These are phyloP conservation scores for Sugiyamaella japonica DNA, from an alignment of 1,139 yeast species.

Conservation along the genomic window DNA sequence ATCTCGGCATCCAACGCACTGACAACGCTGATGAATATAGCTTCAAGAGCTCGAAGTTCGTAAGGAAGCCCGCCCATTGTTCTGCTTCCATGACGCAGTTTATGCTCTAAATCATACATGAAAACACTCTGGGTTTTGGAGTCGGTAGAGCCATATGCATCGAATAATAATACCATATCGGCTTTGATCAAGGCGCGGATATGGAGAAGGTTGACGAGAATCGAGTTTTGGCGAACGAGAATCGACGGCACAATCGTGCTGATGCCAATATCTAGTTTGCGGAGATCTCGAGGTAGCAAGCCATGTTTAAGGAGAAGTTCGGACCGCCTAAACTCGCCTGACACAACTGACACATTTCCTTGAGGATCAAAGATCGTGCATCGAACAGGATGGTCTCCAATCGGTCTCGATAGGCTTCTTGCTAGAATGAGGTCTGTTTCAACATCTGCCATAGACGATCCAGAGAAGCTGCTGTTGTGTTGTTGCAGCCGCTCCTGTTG, in stretches of 20 bases:
- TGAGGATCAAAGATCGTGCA: constrained; percentile 77
- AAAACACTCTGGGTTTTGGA: constrained; percentile 70
- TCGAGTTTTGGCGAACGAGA: constrained; percentile 73
- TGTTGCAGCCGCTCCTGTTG: neutral
- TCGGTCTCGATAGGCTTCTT: constrained; percentile 36
- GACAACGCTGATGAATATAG: constrained; percentile 80
- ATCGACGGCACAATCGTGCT: constrained; percentile 90
- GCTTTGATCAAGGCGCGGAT: constrained; percentile 83
- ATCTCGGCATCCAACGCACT: constrained; percentile 83
- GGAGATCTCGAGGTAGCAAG: constrained; percentile 74
- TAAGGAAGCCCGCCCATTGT: constrained; percentile 50
- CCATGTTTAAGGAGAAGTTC: constrained; percentile 73
- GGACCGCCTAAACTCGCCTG: constrained; percentile 76
- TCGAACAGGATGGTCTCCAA: constrained; percentile 44
- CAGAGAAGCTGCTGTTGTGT: neutral
- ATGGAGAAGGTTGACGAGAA: constrained; percentile 76
- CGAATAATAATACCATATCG: constrained; percentile 81
- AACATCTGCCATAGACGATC: constrained; percentile 3
- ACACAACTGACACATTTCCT: constrained; percentile 73
- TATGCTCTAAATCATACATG: constrained; percentile 83
- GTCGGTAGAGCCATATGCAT: constrained; percentile 61
- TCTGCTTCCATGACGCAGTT: constrained; percentile 52
- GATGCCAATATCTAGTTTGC: constrained; percentile 85
- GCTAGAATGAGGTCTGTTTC: constrained; percentile 38
- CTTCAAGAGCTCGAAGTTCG: constrained; percentile 88